A percentile compares a stretch with the other conserved stretches of the same genome.
phyloP scores from a whole-genome alignment of 116 monocot genomes.

The Trichopus zeylanicus region DNA sequence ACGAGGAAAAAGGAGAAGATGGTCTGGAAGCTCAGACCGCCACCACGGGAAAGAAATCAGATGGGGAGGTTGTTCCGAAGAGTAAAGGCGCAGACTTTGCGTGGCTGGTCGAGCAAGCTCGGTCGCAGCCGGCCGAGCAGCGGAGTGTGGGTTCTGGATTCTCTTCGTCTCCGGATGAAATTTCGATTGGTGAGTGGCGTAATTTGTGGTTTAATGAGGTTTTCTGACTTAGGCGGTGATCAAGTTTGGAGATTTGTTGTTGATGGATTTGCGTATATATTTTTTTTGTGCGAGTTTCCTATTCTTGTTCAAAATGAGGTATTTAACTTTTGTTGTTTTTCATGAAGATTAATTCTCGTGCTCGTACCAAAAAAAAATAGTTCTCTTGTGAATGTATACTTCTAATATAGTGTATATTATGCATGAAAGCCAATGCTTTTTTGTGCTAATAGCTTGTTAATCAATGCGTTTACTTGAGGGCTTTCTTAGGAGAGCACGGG shows the following conservation, averaged over 20 bases:
- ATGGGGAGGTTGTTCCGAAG: constrained; percentile 25
- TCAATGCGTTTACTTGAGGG: too few relatives aligned
- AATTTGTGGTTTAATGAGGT: not conserved
- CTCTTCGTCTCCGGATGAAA: constrained; percentile 1
- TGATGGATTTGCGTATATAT: too few relatives aligned
- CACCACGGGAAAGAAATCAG: not conserved
- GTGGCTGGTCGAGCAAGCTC: constrained; percentile 65
- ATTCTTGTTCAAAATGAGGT: not conserved
- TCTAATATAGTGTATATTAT: too few relatives aligned
- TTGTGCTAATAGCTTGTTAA: too few relatives aligned
- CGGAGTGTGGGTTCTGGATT: not conserved
- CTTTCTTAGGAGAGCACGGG: too few relatives aligned
- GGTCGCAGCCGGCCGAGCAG: constrained; percentile 21
- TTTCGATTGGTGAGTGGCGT: not conserved
- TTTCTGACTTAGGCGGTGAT: not conserved
- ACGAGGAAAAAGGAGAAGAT: constrained; percentile 12
- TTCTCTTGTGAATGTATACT: too few relatives aligned
- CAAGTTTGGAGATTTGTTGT: not conserved
- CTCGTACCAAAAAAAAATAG: too few relatives aligned
- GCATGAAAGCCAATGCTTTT: too few relatives aligned
- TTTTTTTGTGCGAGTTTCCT: not conserved
- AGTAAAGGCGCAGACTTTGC: constrained; percentile 81
- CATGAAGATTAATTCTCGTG: not conserved
- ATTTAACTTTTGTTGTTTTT: not conserved
- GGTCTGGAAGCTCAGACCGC: constrained; percentile 1